These are phyloP conservation scores for Austroboletus niveus DNA, from an alignment of 1,284 basidiomycete species.

Conservation along the genomic window DNA sequence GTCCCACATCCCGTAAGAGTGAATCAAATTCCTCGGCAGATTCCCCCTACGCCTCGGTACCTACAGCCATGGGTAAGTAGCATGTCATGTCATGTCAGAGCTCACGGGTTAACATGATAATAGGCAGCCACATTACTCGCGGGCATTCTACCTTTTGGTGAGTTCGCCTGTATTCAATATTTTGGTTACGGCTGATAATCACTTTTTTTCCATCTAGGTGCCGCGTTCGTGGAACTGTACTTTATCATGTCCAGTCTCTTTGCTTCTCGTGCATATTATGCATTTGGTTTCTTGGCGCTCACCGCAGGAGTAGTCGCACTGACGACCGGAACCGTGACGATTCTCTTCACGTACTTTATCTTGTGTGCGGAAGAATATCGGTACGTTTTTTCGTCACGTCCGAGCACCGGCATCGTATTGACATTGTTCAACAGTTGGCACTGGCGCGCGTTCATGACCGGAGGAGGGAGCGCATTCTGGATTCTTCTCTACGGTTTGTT, in stretches of 20 bases:
- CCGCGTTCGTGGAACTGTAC: slow-evolving; percentile 94
- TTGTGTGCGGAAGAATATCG: slow-evolving; percentile 96
- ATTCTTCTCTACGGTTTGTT: slow-evolving; percentile 61
- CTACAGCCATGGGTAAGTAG: slow-evolving; percentile 68
- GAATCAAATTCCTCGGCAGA: slow-evolving; percentile 91
- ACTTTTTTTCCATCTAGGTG: slow-evolving; percentile 60
- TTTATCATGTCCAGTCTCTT: slow-evolving; percentile 93
- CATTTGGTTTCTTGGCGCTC: slow-evolving; percentile 92
- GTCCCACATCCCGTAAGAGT: slow-evolving; percentile 82
- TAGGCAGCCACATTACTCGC: slow-evolving; percentile 79
- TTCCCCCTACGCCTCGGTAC: slow-evolving; percentile 84
- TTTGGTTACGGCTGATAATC: slow-evolving; percentile 4
- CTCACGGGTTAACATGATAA: slow-evolving; percentile 12
- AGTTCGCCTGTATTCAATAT: slow-evolving; percentile 12
- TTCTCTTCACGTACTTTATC: slow-evolving; percentile 90
- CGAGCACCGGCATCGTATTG: slow-evolving; percentile 4
- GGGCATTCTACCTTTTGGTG: slow-evolving; percentile 91
- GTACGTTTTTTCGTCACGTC: slow-evolving; percentile 35
- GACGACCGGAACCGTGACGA: slow-evolving; percentile 88
- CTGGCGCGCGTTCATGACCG: slow-evolving; percentile 94
- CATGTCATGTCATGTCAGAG: slow-evolving; percentile 3
- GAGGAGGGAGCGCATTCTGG: slow-evolving; percentile 94
- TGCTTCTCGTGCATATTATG: slow-evolving; percentile 92
- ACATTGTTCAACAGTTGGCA: slow-evolving; percentile 69
- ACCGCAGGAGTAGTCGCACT: slow-evolving; percentile 84